Percentiles rank a stretch among this genome's conserved stretches.
phyloP scores from a whole-genome alignment of 176 grass and related monocot species.

The Oryza coarctata region DNA sequence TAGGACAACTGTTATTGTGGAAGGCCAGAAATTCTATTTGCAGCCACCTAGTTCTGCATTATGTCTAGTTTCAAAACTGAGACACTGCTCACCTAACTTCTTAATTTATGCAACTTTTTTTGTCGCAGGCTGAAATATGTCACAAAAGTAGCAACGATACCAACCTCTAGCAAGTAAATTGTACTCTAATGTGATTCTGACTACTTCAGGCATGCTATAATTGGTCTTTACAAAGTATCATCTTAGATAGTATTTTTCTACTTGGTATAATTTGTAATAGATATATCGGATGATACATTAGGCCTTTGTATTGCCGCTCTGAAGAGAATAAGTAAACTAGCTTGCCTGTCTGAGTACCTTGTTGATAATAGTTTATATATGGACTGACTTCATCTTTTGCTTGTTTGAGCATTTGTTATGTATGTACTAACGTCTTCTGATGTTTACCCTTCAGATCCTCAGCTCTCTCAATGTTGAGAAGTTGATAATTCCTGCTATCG shows the following conservation, averaged over 20 bases:
- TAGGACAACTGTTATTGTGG: background rate
- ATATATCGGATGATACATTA: background rate
- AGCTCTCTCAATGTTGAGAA: slow-evolving; percentile 85
- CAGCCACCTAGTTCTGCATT: background rate
- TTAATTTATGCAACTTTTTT: slow-evolving; percentile 12
- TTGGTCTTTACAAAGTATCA: background rate
- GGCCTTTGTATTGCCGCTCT: background rate
- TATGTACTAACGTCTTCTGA: background rate
- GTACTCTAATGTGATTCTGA: background rate
- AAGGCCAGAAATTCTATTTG: background rate
- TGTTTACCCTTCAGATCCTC: slow-evolving; percentile 66
- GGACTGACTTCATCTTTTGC: background rate
- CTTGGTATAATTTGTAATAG: background rate
- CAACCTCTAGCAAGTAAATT: background rate
- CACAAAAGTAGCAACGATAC: background rate
- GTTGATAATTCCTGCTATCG: slow-evolving; percentile 90
- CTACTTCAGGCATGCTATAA: background rate
- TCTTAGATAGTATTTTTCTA: slow-evolving; percentile 15
- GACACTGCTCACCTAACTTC: background rate
- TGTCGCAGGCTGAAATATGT: slow-evolving; percentile 7
- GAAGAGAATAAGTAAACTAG: background rate
- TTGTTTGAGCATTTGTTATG: slow-evolving; percentile 21
- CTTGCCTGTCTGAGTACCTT: slow-evolving; percentile 23
- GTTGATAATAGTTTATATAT: slow-evolving; percentile 30
- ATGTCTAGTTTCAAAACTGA: slow-evolving; percentile 9